These are phyloP conservation scores for Quercus variabilis DNA, from an alignment of 306 rosid genomes.

Conservation along the genomic window DNA sequence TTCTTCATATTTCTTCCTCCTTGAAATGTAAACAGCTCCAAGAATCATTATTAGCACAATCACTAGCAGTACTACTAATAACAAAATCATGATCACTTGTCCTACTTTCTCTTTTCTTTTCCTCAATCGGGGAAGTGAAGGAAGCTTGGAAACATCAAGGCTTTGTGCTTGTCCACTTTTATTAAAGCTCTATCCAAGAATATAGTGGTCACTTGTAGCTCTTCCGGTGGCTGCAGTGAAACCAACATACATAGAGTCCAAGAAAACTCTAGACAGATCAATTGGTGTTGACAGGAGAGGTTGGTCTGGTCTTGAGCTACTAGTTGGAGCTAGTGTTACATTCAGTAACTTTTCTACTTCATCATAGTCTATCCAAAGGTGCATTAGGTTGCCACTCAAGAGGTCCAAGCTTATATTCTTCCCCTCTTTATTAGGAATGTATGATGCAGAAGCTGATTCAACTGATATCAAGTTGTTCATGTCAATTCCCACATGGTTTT, in stretches of 20 bases:
- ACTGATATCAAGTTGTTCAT: slow-evolving; percentile 9
- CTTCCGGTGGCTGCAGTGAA: slow-evolving; percentile 35
- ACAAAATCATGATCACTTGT: not conserved
- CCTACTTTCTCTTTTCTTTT: not conserved
- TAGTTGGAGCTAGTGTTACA: slow-evolving; percentile 21
- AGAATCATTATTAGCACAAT: not conserved
- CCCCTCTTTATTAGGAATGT: not conserved
- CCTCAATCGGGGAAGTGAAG: not conserved
- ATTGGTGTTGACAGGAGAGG: slow-evolving; percentile 16
- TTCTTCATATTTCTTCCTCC: slow-evolving; percentile 22
- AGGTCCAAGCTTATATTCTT: slow-evolving; percentile 5
- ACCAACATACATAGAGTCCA: slow-evolving; percentile 27
- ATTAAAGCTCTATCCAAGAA: slow-evolving; percentile 35
- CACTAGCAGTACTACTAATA: not conserved
- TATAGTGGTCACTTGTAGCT: slow-evolving; percentile 1
- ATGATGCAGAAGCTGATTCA: not conserved
- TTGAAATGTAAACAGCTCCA: not conserved
- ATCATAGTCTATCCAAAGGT: not conserved
- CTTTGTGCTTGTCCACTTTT: slow-evolving; percentile 26
- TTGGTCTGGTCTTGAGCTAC: slow-evolving; percentile 4
- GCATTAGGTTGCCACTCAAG: slow-evolving; percentile 20
- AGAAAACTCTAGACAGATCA: not conserved
- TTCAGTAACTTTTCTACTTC: not conserved
- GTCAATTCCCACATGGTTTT: slow-evolving; percentile 28
- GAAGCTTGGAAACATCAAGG: not conserved